phyloP scores from a whole-genome alignment of 495 filamentous ascomycete species.

The Neurospora sp. region DNA sequence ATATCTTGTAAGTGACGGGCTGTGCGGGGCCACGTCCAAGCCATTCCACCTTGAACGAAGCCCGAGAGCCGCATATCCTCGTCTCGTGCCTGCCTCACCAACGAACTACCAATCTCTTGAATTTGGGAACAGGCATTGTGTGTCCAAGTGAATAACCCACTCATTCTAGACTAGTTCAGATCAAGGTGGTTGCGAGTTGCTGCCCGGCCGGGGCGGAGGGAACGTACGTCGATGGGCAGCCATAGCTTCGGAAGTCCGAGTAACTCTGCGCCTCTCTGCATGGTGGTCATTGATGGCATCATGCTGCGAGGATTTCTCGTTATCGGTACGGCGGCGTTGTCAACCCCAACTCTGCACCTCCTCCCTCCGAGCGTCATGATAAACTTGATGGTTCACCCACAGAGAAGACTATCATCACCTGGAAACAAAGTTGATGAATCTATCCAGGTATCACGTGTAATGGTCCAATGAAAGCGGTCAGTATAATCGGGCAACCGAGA shows the following conservation, averaged over 20 bases:
- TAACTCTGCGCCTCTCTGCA: neutral
- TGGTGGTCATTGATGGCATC: neutral
- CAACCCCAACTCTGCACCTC: neutral
- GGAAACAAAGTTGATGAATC: neutral
- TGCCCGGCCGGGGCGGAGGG: neutral
- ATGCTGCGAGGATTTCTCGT: neutral
- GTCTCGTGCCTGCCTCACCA: no score
- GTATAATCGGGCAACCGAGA: neutral
- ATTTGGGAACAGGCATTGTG: no score
- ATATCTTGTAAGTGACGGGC: neutral
- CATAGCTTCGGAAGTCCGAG: neutral
- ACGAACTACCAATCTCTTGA: no score
- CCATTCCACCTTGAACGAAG: neutral
- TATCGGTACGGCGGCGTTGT: neutral
- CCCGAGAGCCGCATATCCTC: neutral
- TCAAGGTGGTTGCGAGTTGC: neutral
- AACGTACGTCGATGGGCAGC: neutral
- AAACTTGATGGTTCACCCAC: neutral
- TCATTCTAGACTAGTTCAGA: neutral
- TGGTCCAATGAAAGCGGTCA: neutral
- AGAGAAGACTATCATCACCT: neutral
- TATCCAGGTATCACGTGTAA: neutral
- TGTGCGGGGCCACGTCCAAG: neutral
- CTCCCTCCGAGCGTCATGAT: neutral
- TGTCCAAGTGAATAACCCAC: no score